Evolutionary conservation across 1,139 yeast species (phyloP), one percentile per base, ranked within the genome.

Genomic region (Blastobotrys elegans): DNA sequence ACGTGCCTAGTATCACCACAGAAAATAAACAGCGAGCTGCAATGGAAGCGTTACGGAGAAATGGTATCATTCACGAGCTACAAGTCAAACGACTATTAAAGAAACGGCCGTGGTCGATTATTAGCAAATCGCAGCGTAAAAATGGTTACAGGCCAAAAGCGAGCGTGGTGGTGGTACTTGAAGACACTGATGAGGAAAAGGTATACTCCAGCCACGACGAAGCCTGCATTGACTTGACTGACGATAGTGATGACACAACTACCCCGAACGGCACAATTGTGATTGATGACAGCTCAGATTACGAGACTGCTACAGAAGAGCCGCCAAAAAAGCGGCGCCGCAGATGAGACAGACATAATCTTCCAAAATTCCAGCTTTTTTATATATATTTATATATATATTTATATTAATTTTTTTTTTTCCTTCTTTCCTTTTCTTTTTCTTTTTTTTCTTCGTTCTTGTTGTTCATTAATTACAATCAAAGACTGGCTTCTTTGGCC

Each of bases 261-360:
- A 33, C 37, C 7, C 17, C 8, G 5, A 21, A 36, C 14, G 40
- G 40, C 13, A 36, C 27, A 36, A 21, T 36, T 36, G 29, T 36
- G 26, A 36, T 36, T 21, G 40, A 36, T 16, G 11, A 5, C 38
- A n/a, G 5, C 24, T 18, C 38, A 16, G 22, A 16, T 3, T 5
- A 4, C 13, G 39, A 3, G 3, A 37, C 30, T 2, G 29, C 14
- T 7, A 24, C 2, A 10, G 40, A 37, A 22, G 2, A 5, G 13
- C 40, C 29, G 17, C 40, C 40, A 6, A 2, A 13, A 6, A 37
- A 37, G 22, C 29, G 40, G 7, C 30, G 11, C 10, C 29, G 40
- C 18, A 24, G 10, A 6, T 24, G 10, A 24, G n/a, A n/a, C n/a
- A n/a, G n/a, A n/a, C n/a, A n/a, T n/a, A n/a, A n/a, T n/a, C n/a